These are phyloP conservation scores for Aspergillus tubingensis DNA, from an alignment of 2,329 filamentous ascomycete genomes.

Conservation along the genomic window DNA sequence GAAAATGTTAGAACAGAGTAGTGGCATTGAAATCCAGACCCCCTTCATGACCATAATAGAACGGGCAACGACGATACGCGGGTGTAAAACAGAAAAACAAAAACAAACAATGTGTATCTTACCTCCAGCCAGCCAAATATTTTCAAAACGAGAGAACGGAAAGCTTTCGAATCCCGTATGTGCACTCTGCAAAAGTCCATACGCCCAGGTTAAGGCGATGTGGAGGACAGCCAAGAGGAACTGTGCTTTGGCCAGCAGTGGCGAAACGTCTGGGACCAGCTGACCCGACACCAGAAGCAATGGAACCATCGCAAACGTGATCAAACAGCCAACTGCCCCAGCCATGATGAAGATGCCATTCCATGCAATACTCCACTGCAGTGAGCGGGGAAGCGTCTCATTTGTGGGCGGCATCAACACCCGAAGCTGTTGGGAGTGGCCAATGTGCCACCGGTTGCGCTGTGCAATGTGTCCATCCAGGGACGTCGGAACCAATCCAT, in stretches of 20 bases:
- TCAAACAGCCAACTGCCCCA: slow-evolving; percentile 17
- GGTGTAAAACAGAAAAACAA: neutral
- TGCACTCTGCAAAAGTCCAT: slow-evolving; percentile 24
- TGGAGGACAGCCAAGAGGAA: slow-evolving; percentile 14
- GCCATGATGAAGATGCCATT: slow-evolving; percentile 26
- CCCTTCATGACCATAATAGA: neutral
- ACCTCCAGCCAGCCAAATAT: slow-evolving; percentile 32
- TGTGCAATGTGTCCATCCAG: slow-evolving; percentile 39
- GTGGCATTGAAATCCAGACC: too few relatives aligned
- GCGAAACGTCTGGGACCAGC: slow-evolving; percentile 17
- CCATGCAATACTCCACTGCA: slow-evolving; percentile 25
- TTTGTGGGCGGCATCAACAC: slow-evolving; percentile 16
- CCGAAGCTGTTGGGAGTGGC: slow-evolving; percentile 30
- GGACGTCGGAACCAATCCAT: slow-evolving; percentile 37
- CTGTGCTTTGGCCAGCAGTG: slow-evolving; percentile 16
- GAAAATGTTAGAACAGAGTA: neutral
- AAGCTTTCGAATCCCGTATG: slow-evolving; percentile 24
- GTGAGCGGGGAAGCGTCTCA: slow-evolving; percentile 6
- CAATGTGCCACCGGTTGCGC: slow-evolving; percentile 42
- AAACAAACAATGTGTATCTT: slow-evolving; percentile 5
- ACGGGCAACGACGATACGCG: neutral
- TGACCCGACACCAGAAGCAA: slow-evolving; percentile 20
- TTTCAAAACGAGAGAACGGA: slow-evolving; percentile 30
- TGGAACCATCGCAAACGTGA: slow-evolving; percentile 24
- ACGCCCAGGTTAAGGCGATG: slow-evolving; percentile 23